A percentile compares a stretch with the other conserved stretches of the same genome.
phyloP scores from a whole-genome alignment of 495 filamentous ascomycete genomes.

The Neurospora sp. region DNA sequence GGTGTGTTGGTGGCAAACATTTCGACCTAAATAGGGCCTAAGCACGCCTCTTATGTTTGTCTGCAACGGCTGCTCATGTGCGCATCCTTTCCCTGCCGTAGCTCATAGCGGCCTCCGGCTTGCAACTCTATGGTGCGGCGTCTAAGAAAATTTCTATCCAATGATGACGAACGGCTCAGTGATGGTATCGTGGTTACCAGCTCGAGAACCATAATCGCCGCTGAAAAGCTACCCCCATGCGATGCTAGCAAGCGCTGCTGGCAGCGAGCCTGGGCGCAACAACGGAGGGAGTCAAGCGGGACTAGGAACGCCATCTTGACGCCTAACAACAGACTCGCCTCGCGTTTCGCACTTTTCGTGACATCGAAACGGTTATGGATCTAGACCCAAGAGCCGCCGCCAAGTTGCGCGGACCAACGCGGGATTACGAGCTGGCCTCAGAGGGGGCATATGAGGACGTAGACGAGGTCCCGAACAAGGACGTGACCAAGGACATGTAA shows the following conservation, averaged over 20 bases:
- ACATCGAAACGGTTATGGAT: neutral
- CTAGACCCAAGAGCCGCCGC: neutral
- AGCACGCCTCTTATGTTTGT: neutral
- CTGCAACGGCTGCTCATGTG: neutral
- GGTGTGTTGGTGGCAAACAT: neutral
- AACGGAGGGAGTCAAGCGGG: neutral
- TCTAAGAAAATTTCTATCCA: neutral
- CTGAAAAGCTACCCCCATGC: neutral
- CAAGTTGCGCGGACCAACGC: neutral
- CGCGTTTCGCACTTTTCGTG: neutral
- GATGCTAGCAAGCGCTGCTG: neutral
- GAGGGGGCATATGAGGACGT: neutral
- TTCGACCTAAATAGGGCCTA: neutral
- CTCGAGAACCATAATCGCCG: neutral
- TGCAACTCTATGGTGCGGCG: neutral
- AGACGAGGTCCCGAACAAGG: neutral
- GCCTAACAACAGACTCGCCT: neutral
- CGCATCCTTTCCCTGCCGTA: neutral
- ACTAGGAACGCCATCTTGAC: neutral
- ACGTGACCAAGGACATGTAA: neutral
- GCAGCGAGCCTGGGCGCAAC: neutral
- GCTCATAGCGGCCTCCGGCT: neutral
- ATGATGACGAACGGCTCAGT: neutral
- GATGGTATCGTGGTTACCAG: neutral
- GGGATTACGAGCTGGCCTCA: neutral